These are phyloP conservation scores for Ophiosphaerella herpotricha DNA, from an alignment of 2,329 filamentous ascomycete genomes.

Conservation along the genomic window DNA sequence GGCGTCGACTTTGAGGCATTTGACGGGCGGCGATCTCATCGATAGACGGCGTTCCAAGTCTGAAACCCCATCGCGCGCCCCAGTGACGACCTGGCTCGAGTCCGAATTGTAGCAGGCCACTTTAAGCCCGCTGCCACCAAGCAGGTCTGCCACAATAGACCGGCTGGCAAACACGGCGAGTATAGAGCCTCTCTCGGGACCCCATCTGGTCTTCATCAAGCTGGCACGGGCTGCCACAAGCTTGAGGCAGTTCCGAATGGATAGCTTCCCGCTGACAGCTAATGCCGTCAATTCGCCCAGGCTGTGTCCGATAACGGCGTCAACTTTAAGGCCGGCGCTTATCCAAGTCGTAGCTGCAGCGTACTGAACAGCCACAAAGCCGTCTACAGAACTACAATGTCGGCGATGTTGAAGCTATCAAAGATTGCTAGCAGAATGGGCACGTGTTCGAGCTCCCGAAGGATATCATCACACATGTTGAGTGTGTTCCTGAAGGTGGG, in stretches of 20 bases:
- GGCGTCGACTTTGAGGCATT: too few relatives aligned
- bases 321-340: constrained; percentile 15
- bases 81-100: too few relatives aligned
- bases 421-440: constrained; percentile 19
- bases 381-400: constrained; percentile 17
- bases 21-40: too few relatives aligned
- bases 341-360: constrained; percentile 24
- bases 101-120: constrained; percentile 50
- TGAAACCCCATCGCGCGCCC: too few relatives aligned
- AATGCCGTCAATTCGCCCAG: constrained; percentile 49
- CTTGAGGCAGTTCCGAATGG: constrained; percentile 33
- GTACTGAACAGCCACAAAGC: constrained; percentile 24
- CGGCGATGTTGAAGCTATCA: constrained; percentile 3
- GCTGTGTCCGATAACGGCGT: constrained; percentile 25
- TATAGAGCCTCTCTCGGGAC: constrained; percentile 27
- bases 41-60: too few relatives aligned
- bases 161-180: constrained; percentile 10
- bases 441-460: constrained; percentile 6
- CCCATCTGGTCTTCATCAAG: constrained; percentile 29
- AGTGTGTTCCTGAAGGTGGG: constrained; percentile 12
- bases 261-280: constrained; percentile 38
- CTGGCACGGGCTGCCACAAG: constrained; percentile 42
- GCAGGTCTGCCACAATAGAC: too few relatives aligned
- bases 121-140: not conserved
- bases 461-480: constrained; percentile 16